These are phyloP conservation scores for Penicillium italicum DNA, from an alignment of 2,329 filamentous ascomycete species.

Conservation along the genomic window DNA sequence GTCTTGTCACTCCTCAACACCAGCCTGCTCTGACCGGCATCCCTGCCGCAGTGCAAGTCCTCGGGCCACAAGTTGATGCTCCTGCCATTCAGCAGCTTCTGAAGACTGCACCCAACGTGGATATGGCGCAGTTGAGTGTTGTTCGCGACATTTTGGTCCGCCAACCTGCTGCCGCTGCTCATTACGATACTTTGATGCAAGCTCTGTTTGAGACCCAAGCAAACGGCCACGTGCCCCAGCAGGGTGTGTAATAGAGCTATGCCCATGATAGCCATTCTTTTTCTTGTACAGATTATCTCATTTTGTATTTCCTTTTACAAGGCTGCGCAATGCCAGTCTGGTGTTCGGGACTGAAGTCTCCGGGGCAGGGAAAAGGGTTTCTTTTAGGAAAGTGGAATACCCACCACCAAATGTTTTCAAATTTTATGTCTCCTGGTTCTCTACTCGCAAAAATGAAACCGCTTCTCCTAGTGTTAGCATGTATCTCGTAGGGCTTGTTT, in stretches of 20 bases:
- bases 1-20: constrained; percentile 22
- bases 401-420: constrained; percentile 7
- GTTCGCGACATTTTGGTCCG: constrained; percentile 65
- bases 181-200: constrained; percentile 47
- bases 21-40: constrained; percentile 46
- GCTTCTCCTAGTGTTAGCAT: neutral
- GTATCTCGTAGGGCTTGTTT: neutral
- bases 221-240: constrained; percentile 28
- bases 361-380: constrained; percentile 5
- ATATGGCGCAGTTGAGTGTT: constrained; percentile 69
- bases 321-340: constrained; percentile 8
- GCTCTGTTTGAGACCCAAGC: constrained; percentile 39
- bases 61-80: constrained; percentile 60
- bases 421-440: constrained; percentile 2
- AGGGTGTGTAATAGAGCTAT: constrained; percentile 15
- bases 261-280: constrained; percentile 7
- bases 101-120: constrained; percentile 65
- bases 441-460: constrained; percentile 5
- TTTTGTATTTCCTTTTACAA: constrained; percentile 10
- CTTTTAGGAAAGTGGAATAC: constrained; percentile 20
- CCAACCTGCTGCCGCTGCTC: constrained; percentile 62
- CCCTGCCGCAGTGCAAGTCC: constrained; percentile 58
- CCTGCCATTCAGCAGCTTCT: constrained; percentile 68
- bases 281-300: constrained; percentile 18
- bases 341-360: constrained; percentile 12